phyloP scores from a whole-genome alignment of 2,329 filamentous ascomycete species.

The Neopestalotiopsis clavispora region DNA sequence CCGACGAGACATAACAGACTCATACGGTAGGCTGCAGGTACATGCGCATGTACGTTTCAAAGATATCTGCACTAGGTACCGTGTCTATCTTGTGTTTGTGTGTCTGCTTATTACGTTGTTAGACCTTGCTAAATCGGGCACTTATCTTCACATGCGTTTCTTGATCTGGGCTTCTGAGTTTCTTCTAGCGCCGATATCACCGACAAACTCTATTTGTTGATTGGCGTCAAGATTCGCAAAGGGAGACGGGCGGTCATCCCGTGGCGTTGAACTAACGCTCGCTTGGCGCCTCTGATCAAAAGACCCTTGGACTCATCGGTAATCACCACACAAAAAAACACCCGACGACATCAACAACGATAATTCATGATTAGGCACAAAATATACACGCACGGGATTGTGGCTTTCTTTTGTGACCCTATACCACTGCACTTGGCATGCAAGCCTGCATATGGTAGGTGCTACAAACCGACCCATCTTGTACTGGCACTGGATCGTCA shows the following conservation, averaged over 20 bases:
- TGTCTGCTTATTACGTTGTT: not conserved
- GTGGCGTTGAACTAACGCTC: not conserved
- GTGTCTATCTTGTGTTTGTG: not conserved
- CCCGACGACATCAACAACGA: not conserved
- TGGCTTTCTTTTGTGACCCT: not conserved
- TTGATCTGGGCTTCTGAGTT: not conserved
- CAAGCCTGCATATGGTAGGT: not conserved
- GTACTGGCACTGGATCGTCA: not conserved
- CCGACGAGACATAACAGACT: not conserved
- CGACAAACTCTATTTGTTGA: not conserved
- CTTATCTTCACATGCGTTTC: not conserved
- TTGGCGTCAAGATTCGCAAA: not conserved
- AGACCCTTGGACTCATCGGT: not conserved
- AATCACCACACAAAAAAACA: not conserved
- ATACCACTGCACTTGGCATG: not conserved
- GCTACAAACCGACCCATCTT: not conserved
- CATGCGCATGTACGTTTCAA: not conserved
- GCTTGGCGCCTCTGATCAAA: not conserved
- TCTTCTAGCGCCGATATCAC: slow-evolving; percentile 2
- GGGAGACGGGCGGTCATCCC: not conserved
- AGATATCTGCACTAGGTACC: no score
- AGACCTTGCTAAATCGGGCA: not conserved
- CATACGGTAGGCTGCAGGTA: slow-evolving; percentile 1
- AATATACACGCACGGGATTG: not conserved
- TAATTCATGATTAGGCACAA: not conserved